phyloP scores from a whole-genome alignment of 176 grass and related monocot species.

The Phoenix roebelenii region DNA sequence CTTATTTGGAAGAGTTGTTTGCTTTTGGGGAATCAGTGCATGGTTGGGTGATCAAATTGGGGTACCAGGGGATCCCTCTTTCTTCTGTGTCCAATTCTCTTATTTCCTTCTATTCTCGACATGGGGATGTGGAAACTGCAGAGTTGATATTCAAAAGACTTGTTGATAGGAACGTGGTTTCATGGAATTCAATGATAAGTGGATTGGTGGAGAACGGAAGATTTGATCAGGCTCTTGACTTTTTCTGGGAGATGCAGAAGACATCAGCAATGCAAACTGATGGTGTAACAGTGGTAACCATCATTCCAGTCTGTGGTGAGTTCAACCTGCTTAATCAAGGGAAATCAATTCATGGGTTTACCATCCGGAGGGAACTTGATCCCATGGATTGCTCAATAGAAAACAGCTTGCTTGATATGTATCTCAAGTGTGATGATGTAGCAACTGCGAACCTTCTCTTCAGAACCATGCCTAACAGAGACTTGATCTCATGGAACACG shows the following conservation, averaged over 20 bases:
- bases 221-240: conserved; percentile 17
- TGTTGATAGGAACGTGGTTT: conserved; percentile 45
- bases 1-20: conserved; percentile 11
- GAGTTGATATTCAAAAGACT: conserved; percentile 30
- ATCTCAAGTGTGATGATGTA: conserved; percentile 41
- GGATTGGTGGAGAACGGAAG: conserved; percentile 36
- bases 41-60: conserved; percentile 34
- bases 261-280: conserved; percentile 24
- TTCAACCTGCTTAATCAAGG: conserved; percentile 33
- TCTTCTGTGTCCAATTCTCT: conserved; percentile 53
- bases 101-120: conserved; percentile 50
- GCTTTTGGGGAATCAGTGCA: conserved; percentile 61
- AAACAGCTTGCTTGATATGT: conserved; percentile 56
- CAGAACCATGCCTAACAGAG: conserved; percentile 44
- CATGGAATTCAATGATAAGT: conserved; percentile 76
- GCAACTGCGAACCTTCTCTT: conserved; percentile 37
- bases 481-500: conserved; percentile 77
- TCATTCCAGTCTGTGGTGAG: conserved; percentile 50
- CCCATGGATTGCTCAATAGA: conserved; percentile 22
- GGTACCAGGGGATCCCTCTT: conserved; percentile 29
- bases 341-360: conserved; percentile 55
- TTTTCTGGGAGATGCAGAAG: conserved; percentile 42
- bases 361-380: conserved; percentile 27
- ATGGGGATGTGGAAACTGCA: conserved; percentile 24
- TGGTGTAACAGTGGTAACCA: conserved; percentile 40